Conservation (phyloP, 2,329 filamentous ascomycete species). For the Diplodia seriata region DNA sequence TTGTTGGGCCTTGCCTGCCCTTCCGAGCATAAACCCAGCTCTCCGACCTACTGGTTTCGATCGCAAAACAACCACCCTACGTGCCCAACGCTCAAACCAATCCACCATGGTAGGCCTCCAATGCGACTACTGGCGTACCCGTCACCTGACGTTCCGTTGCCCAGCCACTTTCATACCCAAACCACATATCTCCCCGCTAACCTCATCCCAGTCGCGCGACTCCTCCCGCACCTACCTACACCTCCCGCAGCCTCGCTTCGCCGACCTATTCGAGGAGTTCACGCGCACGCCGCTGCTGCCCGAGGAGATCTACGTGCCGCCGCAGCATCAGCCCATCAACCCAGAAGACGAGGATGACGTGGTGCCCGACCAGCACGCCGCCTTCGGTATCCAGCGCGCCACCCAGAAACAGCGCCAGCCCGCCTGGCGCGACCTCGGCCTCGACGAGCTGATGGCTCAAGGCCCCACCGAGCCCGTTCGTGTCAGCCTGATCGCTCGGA, state of each 20-base stretch:
- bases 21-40: not conserved
- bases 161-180: not conserved
- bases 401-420: conserved; percentile 75
- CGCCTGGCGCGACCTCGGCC: conserved; percentile 79
- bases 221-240: conserved; percentile 77
- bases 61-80: not conserved
- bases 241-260: conserved; percentile 73
- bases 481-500: conserved; percentile 22
- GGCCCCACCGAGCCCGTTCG: conserved; percentile 55
- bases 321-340: conserved; percentile 80
- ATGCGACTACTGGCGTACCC: not conserved
- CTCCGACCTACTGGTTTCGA: not conserved
- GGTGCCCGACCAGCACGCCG: conserved; percentile 85
- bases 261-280: conserved; percentile 75
- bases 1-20: not conserved
- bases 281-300: conserved; percentile 49
- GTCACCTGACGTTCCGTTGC: not conserved
- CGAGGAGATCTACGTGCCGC: conserved; percentile 83
- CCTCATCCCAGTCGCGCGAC: conserved; percentile 65
- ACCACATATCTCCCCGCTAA: not conserved
- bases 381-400: conserved; percentile 83
- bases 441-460: conserved; percentile 72
- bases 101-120: conserved; percentile 5
- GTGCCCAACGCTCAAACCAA: not conserved
- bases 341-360: conserved; percentile 90